A percentile compares a stretch with the other conserved stretches of the same genome.
Evolutionary conservation across 2,329 filamentous ascomycete genomes (phyloP).

Genomic region (Claviceps quebecensis): DNA sequence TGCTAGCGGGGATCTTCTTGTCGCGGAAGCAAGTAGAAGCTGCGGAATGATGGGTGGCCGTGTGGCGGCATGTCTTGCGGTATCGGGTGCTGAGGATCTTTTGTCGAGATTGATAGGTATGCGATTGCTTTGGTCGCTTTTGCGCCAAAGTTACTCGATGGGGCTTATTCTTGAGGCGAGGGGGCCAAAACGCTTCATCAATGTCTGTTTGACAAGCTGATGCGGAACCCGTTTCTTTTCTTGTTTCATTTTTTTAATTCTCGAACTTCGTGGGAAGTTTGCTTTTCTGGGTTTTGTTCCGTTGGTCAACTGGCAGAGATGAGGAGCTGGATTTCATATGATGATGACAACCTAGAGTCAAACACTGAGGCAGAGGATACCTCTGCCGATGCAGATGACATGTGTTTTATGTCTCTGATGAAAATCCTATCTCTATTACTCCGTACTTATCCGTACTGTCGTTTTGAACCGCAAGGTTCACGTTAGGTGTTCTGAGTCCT

Average conservation of each 20-base stretch:
- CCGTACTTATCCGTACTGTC: not conserved
- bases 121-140: constrained; percentile 61
- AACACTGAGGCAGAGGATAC: constrained; percentile 60
- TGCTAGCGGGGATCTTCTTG: constrained; percentile 6
- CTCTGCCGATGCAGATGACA: constrained; percentile 18
- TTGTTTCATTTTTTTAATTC: constrained; percentile 16
- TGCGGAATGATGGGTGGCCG: constrained; percentile 29
- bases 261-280: constrained; percentile 29
- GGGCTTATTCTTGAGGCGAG: constrained; percentile 99
- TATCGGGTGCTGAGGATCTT: constrained; percentile 43
- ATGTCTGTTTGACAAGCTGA: constrained; percentile 5
- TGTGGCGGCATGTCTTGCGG: constrained; percentile 32
- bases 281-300: constrained; percentile 14
- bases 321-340: constrained; percentile 50
- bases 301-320: constrained; percentile 2
- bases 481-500: no score
- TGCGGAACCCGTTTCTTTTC: constrained; percentile 7
- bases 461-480: not conserved
- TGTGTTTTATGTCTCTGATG: constrained; percentile 18
- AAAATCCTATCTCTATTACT: not conserved
- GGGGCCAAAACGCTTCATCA: constrained; percentile 33
- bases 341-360: constrained; percentile 92
- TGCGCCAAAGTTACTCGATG: constrained; percentile 84
- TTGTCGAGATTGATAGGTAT: constrained; percentile 98
- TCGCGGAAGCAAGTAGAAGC: constrained; percentile 6